Evolutionary conservation across 108 stramenopile species (phyloP), one percentile per base, ranked within the genome.

Genomic region (Cyclotella kingstonii): DNA sequence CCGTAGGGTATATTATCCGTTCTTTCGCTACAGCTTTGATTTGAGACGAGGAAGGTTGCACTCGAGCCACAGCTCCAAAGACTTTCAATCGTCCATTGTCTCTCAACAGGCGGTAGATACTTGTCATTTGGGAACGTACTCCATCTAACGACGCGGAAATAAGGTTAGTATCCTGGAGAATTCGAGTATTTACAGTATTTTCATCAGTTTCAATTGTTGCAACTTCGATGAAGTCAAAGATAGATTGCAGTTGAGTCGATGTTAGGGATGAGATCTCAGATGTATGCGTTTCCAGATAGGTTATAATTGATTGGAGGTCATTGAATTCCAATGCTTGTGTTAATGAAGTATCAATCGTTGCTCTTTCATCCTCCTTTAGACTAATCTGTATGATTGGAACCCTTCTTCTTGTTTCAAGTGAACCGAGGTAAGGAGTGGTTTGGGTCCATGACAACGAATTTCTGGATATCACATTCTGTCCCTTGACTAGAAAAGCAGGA

Each of bases 181-280:
- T 41, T 34, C 65, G 70, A 38, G 73, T 81, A 21, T 80, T 81
- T 21, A 70, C 59, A 12, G 63, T 74, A 47, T 81, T 84, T 57
- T 75, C 79, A 29, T 89, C 86, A 0, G 81, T 72, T 31, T 78
- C 68, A 11, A 59, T 51, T 0, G 91, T 93, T 6, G 73, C 58
- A 39, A 68, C 65, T 65, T 91, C 91, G 54, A 93, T 84, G n/a
- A 83, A 68, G 29, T 76, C 74, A 44, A 93, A 89, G 45, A 93
- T 78, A 2, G 66, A 33, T 57, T 39, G 61, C 19, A 76, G 34
- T 26, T 63, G 66, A 14, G 38, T 23, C 14, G 36, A 12, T 12
- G 62, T 18, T 11, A 76, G 41, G 0, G 66, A 58, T 26, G 48
- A 10, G n/a, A 51, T 68, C 29, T 33, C 40, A 14, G 60, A 36